Conservation (phyloP, 768 basidiomycete genomes). For the Pholiota conissans region DNA sequence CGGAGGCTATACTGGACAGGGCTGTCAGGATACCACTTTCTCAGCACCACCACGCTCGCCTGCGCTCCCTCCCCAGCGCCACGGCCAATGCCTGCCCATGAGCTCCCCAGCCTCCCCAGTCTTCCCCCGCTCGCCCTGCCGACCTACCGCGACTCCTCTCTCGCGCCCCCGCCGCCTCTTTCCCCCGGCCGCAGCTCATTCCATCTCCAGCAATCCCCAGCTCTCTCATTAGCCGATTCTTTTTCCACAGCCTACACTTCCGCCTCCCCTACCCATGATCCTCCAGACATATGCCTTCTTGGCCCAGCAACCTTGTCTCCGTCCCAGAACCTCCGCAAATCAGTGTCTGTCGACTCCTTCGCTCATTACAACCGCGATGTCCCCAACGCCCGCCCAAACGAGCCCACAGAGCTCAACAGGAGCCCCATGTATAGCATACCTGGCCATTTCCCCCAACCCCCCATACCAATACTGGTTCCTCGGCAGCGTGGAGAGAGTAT, state of each 20-base stretch:
- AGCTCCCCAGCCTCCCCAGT: conserved; percentile 20
- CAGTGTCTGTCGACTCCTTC: conserved; percentile 79
- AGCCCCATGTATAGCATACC: conserved; percentile 14
- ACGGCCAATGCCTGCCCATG: conserved; percentile 13
- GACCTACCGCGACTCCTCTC: conserved; percentile 3
- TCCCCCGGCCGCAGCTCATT: conserved; percentile 9
- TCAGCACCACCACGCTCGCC: conserved; percentile 8
- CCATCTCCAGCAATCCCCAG: conserved; percentile 27
- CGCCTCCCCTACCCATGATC: conserved; percentile 33
- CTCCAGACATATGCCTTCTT: conserved; percentile 22
- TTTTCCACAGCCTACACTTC: conserved; percentile 45
- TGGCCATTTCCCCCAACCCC: conserved; percentile 5
- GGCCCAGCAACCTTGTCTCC: conserved; percentile 29
- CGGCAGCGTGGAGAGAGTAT: conserved; percentile 59
- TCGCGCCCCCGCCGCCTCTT: conserved; percentile 8
- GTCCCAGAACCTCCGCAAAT: conserved; percentile 59
- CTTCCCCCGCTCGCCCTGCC: conserved; percentile 28
- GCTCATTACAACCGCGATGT: conserved; percentile 43
- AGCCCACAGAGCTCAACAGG: conserved; percentile 33
- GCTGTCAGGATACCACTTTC: not conserved
- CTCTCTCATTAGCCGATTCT: conserved; percentile 38
- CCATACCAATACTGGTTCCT: conserved; percentile 32
- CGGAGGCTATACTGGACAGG: not conserved
- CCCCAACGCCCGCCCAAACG: conserved; percentile 35
- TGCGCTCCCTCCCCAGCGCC: conserved; percentile 1